Conservation (phyloP, 805 yeast species). For the Saccharomyces eubayanus region DNA sequence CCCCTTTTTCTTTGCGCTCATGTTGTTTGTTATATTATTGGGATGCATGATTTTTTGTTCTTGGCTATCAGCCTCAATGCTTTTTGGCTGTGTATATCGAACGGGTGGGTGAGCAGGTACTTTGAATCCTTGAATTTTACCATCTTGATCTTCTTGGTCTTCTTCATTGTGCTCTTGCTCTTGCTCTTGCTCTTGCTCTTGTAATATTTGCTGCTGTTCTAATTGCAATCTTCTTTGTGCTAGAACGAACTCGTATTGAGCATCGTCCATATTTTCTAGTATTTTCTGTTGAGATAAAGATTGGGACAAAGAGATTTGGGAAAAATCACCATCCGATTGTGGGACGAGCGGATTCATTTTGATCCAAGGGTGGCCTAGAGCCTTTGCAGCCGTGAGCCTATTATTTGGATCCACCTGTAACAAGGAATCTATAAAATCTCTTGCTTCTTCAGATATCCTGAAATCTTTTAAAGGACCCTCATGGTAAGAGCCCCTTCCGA, state of each 20-base stretch:
- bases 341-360: conserved; percentile 10
- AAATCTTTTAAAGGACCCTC: conserved; percentile 63
- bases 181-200: conserved; percentile 6
- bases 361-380: conserved; percentile 82
- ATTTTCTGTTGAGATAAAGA: conserved; percentile 59
- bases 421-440: conserved; percentile 61
- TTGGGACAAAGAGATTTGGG: conserved; percentile 55
- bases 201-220: conserved; percentile 8
- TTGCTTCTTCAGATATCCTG: conserved; percentile 58
- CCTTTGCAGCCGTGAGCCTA: conserved; percentile 68
- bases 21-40: conserved; percentile 3
- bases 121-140: conserved; percentile 19
- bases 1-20: conserved; percentile 12
- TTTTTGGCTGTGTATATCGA: conserved; percentile 24
- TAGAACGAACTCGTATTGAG: conserved; percentile 24
- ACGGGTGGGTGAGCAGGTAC: conserved; percentile 24
- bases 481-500: conserved; percentile 70
- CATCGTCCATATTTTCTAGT: conserved; percentile 32
- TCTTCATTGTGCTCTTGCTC: conserved; percentile 10
- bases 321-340: conserved; percentile 4
- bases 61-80: conserved; percentile 6
- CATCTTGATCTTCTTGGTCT: conserved; percentile 1
- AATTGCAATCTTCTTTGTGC: conserved; percentile 15
- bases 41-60: conserved; percentile 2
- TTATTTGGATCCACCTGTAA: conserved; percentile 68